Conservation (phyloP, 148 eudicot species). For the Cornus suecica region DNA sequence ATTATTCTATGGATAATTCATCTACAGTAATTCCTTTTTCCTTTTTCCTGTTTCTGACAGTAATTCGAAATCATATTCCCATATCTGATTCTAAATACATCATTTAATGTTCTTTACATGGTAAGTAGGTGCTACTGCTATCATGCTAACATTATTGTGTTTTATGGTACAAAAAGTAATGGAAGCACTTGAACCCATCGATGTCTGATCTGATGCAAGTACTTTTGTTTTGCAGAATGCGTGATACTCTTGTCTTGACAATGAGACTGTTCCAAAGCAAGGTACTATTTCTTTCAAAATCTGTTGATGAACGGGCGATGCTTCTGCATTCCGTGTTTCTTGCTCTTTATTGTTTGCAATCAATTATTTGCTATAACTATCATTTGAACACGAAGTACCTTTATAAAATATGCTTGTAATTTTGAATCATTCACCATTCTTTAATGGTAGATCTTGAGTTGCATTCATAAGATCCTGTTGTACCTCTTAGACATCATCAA, state of each 20-base stretch:
- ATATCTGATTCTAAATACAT: background rate
- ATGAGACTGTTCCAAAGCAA: slow-evolving; percentile 88
- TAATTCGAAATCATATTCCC: background rate
- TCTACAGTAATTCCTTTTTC: background rate
- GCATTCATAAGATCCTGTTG: background rate
- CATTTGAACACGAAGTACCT: background rate
- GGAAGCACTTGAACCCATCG: background rate
- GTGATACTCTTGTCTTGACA: slow-evolving; percentile 81
- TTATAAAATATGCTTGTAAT: background rate
- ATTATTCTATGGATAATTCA: background rate
- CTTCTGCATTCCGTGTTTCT: background rate
- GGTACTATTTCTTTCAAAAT: slow-evolving; percentile 40
- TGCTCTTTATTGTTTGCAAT: background rate
- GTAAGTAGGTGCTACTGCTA: background rate
- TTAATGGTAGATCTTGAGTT: background rate
- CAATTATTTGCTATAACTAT: background rate
- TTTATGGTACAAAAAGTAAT: background rate
- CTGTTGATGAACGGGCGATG: background rate
- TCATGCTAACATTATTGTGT: background rate
- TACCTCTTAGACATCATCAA: background rate
- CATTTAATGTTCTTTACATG: background rate
- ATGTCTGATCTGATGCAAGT: slow-evolving; percentile 13
- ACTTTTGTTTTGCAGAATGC: slow-evolving; percentile 51
- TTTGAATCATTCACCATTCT: background rate
- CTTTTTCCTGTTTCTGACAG: no score